Percentiles rank a stretch among this genome's conserved stretches.
phyloP scores from a whole-genome alignment of 2,329 filamentous ascomycete species.

The Chrysosporium keratinophilum region DNA sequence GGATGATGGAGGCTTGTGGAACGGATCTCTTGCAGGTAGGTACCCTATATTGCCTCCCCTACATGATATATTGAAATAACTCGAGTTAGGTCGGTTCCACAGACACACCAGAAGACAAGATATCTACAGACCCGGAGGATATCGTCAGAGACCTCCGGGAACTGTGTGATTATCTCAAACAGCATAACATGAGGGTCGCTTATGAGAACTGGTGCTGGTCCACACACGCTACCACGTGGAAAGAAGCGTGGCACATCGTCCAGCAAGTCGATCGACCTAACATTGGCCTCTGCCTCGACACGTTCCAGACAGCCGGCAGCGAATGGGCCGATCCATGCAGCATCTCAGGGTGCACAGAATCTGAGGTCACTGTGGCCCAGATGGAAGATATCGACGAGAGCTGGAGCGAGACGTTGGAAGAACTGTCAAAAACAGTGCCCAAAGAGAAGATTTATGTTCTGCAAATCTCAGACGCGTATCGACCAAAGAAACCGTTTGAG shows the following conservation, averaged over 20 bases:
- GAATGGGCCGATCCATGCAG: slow-evolving; percentile 66
- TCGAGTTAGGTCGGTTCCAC: slow-evolving; percentile 48
- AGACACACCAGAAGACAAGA: slow-evolving; percentile 47
- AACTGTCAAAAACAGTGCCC: slow-evolving; percentile 49
- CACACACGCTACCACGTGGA: slow-evolving; percentile 58
- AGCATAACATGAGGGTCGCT: slow-evolving; percentile 51
- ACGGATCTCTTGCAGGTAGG: slow-evolving; percentile 60
- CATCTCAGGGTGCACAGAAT: slow-evolving; percentile 47
- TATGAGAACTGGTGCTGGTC: slow-evolving; percentile 83
- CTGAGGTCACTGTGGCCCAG: slow-evolving; percentile 19
- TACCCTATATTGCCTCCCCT: not conserved
- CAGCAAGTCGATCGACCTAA: slow-evolving; percentile 52
- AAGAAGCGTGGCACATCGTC: slow-evolving; percentile 59
- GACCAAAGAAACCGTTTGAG: slow-evolving; percentile 46
- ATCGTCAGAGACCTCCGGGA: slow-evolving; percentile 53
- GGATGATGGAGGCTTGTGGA: slow-evolving; percentile 59
- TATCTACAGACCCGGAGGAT: slow-evolving; percentile 41
- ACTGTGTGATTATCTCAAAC: slow-evolving; percentile 52
- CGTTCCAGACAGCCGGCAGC: slow-evolving; percentile 62
- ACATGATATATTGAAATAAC: not conserved
- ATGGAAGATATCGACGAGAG: slow-evolving; percentile 40
- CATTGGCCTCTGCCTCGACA: slow-evolving; percentile 65
- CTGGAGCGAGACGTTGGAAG: slow-evolving; percentile 47
- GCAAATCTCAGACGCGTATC: slow-evolving; percentile 67
- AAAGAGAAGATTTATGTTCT: slow-evolving; percentile 62